phyloP scores from a whole-genome alignment of 179 eudicot genomes.

The Beta corolliflora region DNA sequence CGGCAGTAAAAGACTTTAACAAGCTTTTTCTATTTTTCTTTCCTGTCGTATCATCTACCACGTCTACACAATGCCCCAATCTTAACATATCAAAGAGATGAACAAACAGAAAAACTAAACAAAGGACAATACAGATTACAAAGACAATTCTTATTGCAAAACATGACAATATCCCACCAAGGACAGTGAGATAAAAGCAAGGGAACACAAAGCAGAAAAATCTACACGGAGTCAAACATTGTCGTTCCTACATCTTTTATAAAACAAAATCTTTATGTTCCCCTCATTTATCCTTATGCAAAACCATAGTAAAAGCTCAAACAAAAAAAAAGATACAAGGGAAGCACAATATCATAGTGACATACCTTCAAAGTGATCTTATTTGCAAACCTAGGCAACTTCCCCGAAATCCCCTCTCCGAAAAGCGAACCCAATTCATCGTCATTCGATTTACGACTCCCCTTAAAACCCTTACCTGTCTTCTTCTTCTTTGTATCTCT shows the following conservation, averaged over 20 bases:
- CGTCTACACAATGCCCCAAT: background rate
- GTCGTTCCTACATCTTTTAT: background rate
- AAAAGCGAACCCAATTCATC: slow-evolving; percentile 87
- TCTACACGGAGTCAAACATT: background rate
- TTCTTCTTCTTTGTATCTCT: slow-evolving; percentile 39
- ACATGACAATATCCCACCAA: background rate
- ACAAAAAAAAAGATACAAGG: background rate
- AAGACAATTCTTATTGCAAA: background rate
- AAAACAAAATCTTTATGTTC: background rate
- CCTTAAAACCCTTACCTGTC: slow-evolving; percentile 23
- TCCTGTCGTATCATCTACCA: background rate
- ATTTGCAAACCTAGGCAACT: slow-evolving; percentile 87
- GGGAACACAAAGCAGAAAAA: background rate
- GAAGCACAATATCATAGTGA: background rate
- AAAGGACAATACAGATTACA: background rate
- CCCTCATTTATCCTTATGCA: no score
- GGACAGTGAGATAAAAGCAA: background rate
- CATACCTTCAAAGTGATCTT: slow-evolving; percentile 80
- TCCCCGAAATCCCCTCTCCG: slow-evolving; percentile 80
- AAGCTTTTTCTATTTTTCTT: background rate
- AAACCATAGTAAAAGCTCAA: background rate
- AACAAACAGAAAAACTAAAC: background rate
- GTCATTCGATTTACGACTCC: slow-evolving; percentile 37
- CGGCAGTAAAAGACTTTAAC: background rate
- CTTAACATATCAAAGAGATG: background rate